A percentile compares a stretch with the other conserved stretches of the same genome.
Evolutionary conservation across 1,139 yeast genomes (phyloP).

Genomic region (Geotrichum phurueaensis): DNA sequence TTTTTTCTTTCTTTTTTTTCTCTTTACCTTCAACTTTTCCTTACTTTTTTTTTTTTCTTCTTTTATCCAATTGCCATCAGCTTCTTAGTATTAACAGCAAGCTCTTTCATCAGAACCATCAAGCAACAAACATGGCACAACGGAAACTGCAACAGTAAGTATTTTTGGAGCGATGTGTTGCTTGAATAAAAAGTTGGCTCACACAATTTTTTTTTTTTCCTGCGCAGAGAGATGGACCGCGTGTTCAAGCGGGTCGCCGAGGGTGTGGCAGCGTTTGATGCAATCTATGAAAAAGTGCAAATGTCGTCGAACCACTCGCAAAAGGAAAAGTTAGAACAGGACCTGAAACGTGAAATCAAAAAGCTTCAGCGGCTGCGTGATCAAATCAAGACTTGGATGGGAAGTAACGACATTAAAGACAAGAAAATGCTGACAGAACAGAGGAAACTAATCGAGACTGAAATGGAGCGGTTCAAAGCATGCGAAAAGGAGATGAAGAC

Average conservation of each 20-base stretch:
- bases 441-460: slow-evolving; percentile 70
- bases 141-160: slow-evolving; percentile 58
- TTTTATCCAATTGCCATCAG: neutral
- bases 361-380: slow-evolving; percentile 91
- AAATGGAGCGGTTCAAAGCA: slow-evolving; percentile 95
- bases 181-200: neutral
- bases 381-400: slow-evolving; percentile 92
- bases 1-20: neutral
- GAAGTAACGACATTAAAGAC: slow-evolving; percentile 88
- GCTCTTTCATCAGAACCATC: neutral
- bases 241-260: slow-evolving; percentile 91
- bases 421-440: slow-evolving; percentile 76
- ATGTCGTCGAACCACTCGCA: slow-evolving; percentile 80
- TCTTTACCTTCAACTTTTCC: neutral
- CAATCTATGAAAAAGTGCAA: slow-evolving; percentile 78
- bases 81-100: neutral
- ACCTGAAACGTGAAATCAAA: slow-evolving; percentile 91
- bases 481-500: slow-evolving; percentile 93
- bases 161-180: neutral
- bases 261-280: slow-evolving; percentile 85
- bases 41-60: neutral
- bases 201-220: neutral
- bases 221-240: slow-evolving; percentile 73
- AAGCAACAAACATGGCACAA: slow-evolving; percentile 47
- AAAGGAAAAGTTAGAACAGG: slow-evolving; percentile 84